phyloP scores from a whole-genome alignment of 2,329 filamentous ascomycete species.

The Taxawa tesnikishii region DNA sequence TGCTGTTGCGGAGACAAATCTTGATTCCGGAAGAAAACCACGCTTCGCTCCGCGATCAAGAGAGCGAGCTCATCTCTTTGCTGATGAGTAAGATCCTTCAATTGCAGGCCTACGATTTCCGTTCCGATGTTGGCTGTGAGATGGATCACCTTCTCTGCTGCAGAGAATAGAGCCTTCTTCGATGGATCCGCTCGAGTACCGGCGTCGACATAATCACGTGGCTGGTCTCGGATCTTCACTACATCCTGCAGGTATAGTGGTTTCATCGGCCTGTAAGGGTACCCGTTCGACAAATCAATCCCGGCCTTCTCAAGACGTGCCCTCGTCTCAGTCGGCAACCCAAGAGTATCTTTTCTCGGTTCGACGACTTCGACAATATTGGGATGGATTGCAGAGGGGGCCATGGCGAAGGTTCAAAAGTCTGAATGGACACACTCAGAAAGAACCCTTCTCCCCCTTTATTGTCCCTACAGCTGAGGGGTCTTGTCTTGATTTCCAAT shows the following conservation, averaged over 20 bases:
- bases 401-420: conserved; percentile 32
- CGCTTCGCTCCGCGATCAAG: conserved; percentile 50
- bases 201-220: conserved; percentile 42
- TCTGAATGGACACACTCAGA: no score
- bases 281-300: conserved; percentile 57
- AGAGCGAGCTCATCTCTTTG: conserved; percentile 52
- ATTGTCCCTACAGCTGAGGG: no score
- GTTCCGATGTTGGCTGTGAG: conserved; percentile 52
- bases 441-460: no score
- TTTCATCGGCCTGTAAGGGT: conserved; percentile 56
- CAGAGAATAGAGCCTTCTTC: conserved; percentile 47
- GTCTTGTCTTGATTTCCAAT: no score
- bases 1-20: conserved; percentile 50
- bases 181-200: conserved; percentile 43
- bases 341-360: conserved; percentile 52
- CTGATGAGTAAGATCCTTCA: conserved; percentile 47
- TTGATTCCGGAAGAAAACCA: conserved; percentile 57
- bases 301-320: conserved; percentile 54
- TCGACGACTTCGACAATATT: conserved; percentile 51
- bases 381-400: conserved; percentile 48
- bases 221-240: conserved; percentile 46
- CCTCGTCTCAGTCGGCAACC: conserved; percentile 44
- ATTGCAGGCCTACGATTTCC: conserved; percentile 50
- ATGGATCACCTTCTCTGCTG: conserved; percentile 51
- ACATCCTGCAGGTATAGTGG: conserved; percentile 61